phyloP scores from a whole-genome alignment of 305 asterid genomes.

The Caryopteris hybrid region DNA sequence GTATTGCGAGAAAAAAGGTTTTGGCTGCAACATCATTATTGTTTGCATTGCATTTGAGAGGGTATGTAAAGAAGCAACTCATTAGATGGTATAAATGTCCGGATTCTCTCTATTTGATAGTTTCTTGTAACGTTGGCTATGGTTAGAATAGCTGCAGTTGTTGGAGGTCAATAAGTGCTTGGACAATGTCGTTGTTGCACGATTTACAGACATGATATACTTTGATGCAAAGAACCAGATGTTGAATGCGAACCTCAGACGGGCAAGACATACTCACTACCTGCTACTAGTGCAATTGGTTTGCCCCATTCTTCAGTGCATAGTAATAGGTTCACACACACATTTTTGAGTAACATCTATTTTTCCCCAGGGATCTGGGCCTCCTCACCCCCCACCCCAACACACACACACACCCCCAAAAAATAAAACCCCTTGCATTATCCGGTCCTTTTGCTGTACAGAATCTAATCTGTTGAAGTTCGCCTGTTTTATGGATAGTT shows the following conservation, averaged over 20 bases:
- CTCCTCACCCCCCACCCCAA: too few relatives aligned
- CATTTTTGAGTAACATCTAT: background rate
- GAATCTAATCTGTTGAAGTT: conserved; percentile 5
- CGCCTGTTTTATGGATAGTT: background rate
- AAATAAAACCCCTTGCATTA: too few relatives aligned
- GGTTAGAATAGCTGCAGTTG: background rate
- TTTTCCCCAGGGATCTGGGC: background rate
- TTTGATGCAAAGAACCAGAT: background rate
- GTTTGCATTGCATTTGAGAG: conserved; percentile 3
- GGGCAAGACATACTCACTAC: background rate
- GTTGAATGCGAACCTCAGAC: background rate
- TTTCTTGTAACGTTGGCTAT: background rate
- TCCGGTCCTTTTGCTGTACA: background rate
- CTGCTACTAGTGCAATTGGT: background rate
- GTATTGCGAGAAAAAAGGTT: background rate
- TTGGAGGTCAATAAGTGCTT: background rate
- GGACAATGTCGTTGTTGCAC: background rate
- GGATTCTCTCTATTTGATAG: background rate
- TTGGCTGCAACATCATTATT: background rate
- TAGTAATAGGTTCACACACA: background rate
- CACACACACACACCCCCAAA: too few relatives aligned
- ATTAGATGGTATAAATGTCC: background rate
- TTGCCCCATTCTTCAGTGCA: conserved; percentile 3
- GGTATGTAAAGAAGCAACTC: background rate
- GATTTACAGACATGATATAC: background rate